Percentiles rank a stretch among this genome's conserved stretches.
Conservation (phyloP, 306 rosid genomes). For the Prunus mume region DNA sequence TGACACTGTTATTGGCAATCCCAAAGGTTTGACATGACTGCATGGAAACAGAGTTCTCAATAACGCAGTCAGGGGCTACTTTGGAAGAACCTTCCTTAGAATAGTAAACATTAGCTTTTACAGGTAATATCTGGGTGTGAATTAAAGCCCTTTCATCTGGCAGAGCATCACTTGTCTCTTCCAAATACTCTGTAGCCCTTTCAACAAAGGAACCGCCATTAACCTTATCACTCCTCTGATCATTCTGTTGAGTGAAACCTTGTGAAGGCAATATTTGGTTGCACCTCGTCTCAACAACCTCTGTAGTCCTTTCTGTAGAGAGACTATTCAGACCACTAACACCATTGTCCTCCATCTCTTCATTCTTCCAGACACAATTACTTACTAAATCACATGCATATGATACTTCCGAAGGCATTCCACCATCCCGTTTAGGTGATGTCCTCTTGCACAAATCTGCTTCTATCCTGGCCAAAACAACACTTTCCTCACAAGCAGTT, state of each 20-base stretch:
- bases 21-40: constrained; percentile 41
- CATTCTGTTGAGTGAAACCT: constrained; percentile 29
- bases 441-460: constrained; percentile 30
- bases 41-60: constrained; percentile 34
- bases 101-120: constrained; percentile 33
- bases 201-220: constrained; percentile 14
- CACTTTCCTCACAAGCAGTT: constrained; percentile 33
- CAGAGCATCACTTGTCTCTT: constrained; percentile 13
- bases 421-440: constrained; percentile 33
- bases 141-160: constrained; percentile 24
- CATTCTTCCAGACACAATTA: constrained; percentile 22
- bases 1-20: constrained; percentile 1
- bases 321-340: constrained; percentile 27
- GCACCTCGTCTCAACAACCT: constrained; percentile 36
- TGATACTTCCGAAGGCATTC: constrained; percentile 33
- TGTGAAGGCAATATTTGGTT: constrained; percentile 33
- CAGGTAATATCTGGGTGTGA: constrained; percentile 25
- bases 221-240: constrained; percentile 27
- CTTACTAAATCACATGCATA: constrained; percentile 27
- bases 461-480: constrained; percentile 37
- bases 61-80: constrained; percentile 25
- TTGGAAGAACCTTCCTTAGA: constrained; percentile 36
- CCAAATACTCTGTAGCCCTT: constrained; percentile 15
- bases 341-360: constrained; percentile 36
- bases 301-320: constrained; percentile 35